Conservation (phyloP, 352 stramenopile genomes). For the Hyaloperonospora brassicae region DNA sequence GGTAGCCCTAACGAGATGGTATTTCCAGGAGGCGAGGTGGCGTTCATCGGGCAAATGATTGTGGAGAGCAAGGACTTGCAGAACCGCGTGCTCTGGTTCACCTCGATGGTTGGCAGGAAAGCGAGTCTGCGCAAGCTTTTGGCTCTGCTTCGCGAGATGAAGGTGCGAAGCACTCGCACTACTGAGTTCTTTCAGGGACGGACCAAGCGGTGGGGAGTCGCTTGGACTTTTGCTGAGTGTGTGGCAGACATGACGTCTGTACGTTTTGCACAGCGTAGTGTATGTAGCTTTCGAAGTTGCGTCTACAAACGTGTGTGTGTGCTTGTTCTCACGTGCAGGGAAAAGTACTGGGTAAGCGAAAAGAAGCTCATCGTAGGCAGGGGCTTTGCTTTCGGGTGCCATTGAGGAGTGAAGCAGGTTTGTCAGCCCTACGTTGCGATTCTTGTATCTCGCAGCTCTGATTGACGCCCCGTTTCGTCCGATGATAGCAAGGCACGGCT, state of each 20-base stretch:
- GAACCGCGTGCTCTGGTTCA: constrained; percentile 88
- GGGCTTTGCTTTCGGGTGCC: constrained; percentile 47
- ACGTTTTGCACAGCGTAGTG: constrained; percentile 7
- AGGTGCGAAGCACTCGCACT: constrained; percentile 69
- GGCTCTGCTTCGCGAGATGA: constrained; percentile 60
- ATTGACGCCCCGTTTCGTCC: constrained; percentile 3
- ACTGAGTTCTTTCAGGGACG: constrained; percentile 93
- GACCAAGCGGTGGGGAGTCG: constrained; percentile 90
- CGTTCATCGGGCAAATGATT: constrained; percentile 91
- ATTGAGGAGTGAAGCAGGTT: constrained; percentile 19
- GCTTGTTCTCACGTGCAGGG: constrained; percentile 20
- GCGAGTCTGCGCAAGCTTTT: constrained; percentile 86
- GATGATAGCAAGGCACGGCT: constrained; percentile 23
- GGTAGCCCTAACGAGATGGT: constrained; percentile 78
- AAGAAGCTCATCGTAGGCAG: constrained; percentile 59
- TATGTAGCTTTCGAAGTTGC: neutral
- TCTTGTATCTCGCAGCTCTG: neutral
- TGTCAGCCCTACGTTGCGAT: neutral
- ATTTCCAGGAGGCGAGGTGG: constrained; percentile 88
- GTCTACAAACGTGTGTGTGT: constrained; percentile 1
- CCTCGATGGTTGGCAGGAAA: constrained; percentile 91
- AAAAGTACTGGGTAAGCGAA: constrained; percentile 80
- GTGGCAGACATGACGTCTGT: constrained; percentile 33
- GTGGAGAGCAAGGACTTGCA: constrained; percentile 78
- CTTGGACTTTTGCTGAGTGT: constrained; percentile 78